Percentiles rank a stretch among this genome's conserved stretches.
Evolutionary conservation across 345 rosid genomes (phyloP).

Genomic region (Microcos paniculata): DNA sequence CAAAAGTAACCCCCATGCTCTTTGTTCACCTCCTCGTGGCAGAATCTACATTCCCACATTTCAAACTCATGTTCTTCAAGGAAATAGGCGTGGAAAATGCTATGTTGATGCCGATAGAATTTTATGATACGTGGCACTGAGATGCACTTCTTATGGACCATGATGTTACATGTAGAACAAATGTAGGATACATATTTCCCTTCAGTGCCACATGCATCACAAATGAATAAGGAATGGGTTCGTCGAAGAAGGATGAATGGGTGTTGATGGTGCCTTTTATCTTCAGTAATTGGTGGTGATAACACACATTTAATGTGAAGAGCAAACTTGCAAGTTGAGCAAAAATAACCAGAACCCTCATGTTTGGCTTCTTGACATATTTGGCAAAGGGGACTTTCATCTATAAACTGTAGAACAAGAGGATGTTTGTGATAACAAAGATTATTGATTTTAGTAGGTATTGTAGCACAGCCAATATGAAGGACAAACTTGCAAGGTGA

Average conservation of each 20-base stretch:
- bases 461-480: background rate
- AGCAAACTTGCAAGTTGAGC: background rate
- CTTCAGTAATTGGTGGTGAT: background rate
- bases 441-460: background rate
- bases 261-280: background rate
- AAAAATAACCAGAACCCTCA: background rate
- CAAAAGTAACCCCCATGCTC: conserved; percentile 7
- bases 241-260: background rate
- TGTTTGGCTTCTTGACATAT: background rate
- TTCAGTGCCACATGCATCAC: background rate
- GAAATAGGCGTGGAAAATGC: background rate
- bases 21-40: background rate
- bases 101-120: background rate
- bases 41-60: background rate
- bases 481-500: background rate
- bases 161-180: background rate
- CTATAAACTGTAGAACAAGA: background rate
- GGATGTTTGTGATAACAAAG: background rate
- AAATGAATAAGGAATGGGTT: background rate
- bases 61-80: background rate
- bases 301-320: background rate
- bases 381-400: background rate
- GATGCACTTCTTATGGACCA: background rate
- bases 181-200: background rate
- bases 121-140: background rate